Evolutionary conservation across 139 green algal genomes (phyloP).

Genomic region (Mesotaenium endlicherianum): DNA sequence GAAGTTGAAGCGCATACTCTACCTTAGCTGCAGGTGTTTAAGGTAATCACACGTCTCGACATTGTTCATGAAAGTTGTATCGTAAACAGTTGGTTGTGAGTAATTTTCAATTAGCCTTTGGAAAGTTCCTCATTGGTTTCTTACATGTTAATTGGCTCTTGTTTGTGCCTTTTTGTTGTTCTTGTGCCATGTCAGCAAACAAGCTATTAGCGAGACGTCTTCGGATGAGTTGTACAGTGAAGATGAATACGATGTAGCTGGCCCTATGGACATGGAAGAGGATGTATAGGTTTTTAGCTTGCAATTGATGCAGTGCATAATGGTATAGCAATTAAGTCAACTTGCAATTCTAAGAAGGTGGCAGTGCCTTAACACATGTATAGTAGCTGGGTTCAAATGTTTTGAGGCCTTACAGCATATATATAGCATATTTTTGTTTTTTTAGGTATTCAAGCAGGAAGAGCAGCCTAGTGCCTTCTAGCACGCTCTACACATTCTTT

Average conservation of each 20-base stretch:
- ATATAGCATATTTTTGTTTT: too few species aligned
- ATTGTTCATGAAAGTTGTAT: not conserved
- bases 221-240: conserved; percentile 19
- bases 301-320: too few species aligned
- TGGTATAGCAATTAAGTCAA: too few species aligned
- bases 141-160: not conserved
- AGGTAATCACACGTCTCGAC: conserved; percentile 15
- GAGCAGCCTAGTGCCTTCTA: too few species aligned
- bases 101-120: not conserved
- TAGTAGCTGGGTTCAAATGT: too few species aligned
- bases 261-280: not conserved
- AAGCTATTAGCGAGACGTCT: not conserved
- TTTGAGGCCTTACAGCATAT: too few species aligned
- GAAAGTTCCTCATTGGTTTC: not conserved
- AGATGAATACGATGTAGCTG: not conserved
- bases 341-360: too few species aligned
- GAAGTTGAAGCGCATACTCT: conserved; percentile 88
- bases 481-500: too few species aligned
- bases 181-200: conserved; percentile 7
- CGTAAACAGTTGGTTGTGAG: not conserved
- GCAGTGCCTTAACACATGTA: too few species aligned
- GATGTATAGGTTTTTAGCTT: not conserved
- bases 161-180: not conserved
- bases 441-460: too few species aligned
- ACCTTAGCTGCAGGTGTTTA: conserved; percentile 64